phyloP scores from a whole-genome alignment of 2,329 filamentous ascomycete genomes.

The Penicillium frequentans region DNA sequence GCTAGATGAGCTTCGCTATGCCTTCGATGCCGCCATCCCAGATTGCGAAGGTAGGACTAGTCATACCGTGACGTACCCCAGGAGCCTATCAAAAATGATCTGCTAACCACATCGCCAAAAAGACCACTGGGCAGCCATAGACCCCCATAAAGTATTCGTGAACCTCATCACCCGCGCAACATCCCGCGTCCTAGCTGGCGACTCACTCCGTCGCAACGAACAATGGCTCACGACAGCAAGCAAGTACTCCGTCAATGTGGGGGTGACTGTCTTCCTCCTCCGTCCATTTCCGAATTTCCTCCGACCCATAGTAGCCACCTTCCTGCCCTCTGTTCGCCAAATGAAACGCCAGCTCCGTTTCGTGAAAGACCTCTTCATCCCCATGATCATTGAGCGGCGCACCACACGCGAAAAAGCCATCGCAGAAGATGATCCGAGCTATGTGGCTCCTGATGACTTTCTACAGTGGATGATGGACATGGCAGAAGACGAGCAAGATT shows the following conservation, averaged over 20 bases:
- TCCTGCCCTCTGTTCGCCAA: conserved; percentile 36
- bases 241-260: conserved; percentile 37
- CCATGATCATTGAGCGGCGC: conserved; percentile 33
- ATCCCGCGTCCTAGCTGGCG: conserved; percentile 43
- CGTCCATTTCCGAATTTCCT: conserved; percentile 35
- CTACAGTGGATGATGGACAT: conserved; percentile 36
- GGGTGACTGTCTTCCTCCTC: conserved; percentile 32
- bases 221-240: conserved; percentile 39
- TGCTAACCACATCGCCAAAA: neutral
- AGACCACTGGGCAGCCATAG: conserved; percentile 26
- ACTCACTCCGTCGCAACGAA: conserved; percentile 36
- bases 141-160: conserved; percentile 28
- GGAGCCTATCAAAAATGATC: neutral
- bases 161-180: conserved; percentile 41
- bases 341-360: conserved; percentile 31
- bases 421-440: conserved; percentile 8
- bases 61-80: neutral
- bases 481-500: conserved; percentile 21
- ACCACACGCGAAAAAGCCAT: conserved; percentile 12
- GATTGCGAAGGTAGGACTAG: conserved; percentile 21
- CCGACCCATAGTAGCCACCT: conserved; percentile 33
- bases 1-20: conserved; percentile 27
- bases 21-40: conserved; percentile 24
- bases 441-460: conserved; percentile 30
- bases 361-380: conserved; percentile 34